These are phyloP conservation scores for Tilletia horrida DNA, from an alignment of 1,284 basidiomycete genomes.

Conservation along the genomic window DNA sequence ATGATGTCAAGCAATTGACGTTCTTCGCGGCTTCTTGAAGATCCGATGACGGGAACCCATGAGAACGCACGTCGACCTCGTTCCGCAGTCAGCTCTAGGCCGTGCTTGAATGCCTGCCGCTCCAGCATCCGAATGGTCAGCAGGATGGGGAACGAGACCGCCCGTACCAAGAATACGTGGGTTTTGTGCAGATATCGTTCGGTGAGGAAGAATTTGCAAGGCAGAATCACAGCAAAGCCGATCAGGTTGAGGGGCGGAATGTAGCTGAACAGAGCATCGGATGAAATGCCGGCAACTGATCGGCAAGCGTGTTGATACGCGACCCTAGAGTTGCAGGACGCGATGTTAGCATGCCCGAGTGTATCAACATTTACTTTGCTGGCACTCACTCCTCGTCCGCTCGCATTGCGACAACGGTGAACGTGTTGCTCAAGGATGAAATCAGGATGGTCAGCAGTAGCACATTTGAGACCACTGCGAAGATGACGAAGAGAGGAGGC, in stretches of 20 bases:
- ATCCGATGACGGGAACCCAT: conserved; percentile 25
- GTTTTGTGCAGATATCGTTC: conserved; percentile 63
- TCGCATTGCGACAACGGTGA: conserved; percentile 83
- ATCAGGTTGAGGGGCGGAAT: conserved; percentile 69
- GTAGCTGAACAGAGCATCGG: conserved; percentile 86
- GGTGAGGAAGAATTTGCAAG: conserved; percentile 24
- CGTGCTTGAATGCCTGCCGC: conserved; percentile 60
- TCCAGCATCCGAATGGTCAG: conserved; percentile 77
- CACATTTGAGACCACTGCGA: conserved; percentile 65
- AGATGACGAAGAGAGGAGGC: conserved; percentile 71
- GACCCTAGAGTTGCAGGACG: conserved; percentile 60
- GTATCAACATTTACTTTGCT: not conserved
- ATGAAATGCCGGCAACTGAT: conserved; percentile 65
- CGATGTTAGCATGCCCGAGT: not conserved
- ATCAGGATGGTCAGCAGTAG: conserved; percentile 66
- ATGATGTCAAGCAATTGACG: conserved; percentile 6
- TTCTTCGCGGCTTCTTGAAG: conserved; percentile 18
- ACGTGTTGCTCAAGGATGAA: conserved; percentile 87
- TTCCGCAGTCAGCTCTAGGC: conserved; percentile 39
- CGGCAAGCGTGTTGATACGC: conserved; percentile 79
- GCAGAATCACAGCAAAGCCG: conserved; percentile 31
- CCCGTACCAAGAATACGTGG: conserved; percentile 59
- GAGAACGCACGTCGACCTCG: conserved; percentile 30
- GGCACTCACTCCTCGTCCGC: conserved; percentile 74
- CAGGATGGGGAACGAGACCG: conserved; percentile 81